Percentiles rank a stretch among this genome's conserved stretches.
Evolutionary conservation across 805 yeast genomes (phyloP).

Genomic region (Komagataella pastoris): DNA sequence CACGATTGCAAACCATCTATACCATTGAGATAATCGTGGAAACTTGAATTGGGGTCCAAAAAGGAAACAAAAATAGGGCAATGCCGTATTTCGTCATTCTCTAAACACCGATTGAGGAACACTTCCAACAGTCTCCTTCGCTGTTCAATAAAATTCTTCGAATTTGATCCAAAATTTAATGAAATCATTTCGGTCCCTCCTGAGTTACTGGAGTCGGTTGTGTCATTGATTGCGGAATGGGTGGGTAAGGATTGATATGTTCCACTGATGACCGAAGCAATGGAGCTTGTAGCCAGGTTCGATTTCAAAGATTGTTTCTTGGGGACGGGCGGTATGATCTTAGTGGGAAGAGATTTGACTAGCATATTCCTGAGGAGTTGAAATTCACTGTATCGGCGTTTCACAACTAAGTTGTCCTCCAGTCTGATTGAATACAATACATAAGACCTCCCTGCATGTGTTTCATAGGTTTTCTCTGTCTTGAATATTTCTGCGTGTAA

Average conservation of each 20-base stretch:
- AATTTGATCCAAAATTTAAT: conserved; percentile 1
- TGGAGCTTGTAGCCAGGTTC: conserved; percentile 12
- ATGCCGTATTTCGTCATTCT: conserved; percentile 38
- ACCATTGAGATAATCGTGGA: conserved; percentile 63
- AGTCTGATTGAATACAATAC: conserved; percentile 72
- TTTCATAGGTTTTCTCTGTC: conserved; percentile 80
- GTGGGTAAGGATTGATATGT: neutral
- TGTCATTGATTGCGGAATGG: neutral
- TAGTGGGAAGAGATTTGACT: conserved; percentile 62
- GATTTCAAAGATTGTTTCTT: conserved; percentile 54
- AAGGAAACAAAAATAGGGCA: conserved; percentile 62
- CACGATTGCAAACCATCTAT: conserved; percentile 34
- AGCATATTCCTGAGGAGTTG: conserved; percentile 68
- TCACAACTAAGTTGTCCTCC: conserved; percentile 38
- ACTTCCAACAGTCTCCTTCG: conserved; percentile 64
- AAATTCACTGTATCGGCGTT: conserved; percentile 87
- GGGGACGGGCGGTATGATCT: conserved; percentile 89
- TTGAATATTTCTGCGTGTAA: conserved; percentile 36
- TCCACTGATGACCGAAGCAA: neutral
- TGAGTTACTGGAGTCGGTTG: neutral
- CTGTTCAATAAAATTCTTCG: conserved; percentile 27
- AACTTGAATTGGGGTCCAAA: conserved; percentile 72
- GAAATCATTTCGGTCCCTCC: neutral
- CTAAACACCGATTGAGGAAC: conserved; percentile 66
- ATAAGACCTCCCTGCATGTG: conserved; percentile 32